A percentile compares a stretch with the other conserved stretches of the same genome.
Conservation (phyloP, 75 land plant species). For the Adiantum capillusveneris region DNA sequence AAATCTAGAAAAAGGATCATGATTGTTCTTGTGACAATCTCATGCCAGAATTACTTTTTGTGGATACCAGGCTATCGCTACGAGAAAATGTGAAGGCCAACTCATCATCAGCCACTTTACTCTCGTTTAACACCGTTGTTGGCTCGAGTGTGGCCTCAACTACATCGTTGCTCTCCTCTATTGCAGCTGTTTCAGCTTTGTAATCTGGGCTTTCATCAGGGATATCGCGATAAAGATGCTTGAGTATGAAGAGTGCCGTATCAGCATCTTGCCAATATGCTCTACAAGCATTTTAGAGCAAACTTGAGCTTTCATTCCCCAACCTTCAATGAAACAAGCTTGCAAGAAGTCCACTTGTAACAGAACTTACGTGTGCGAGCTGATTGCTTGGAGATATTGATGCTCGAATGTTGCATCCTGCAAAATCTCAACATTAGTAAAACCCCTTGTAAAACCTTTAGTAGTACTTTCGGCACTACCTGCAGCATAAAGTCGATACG, state of each 20-base stretch:
- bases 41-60: too few relatives aligned
- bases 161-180: too few relatives aligned
- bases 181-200: background rate
- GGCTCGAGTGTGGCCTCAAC: background rate
- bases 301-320: too few relatives aligned
- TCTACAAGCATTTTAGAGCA: too few relatives aligned
- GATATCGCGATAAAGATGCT: conserved; percentile 82
- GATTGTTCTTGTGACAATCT: too few relatives aligned
- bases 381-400: conserved; percentile 73
- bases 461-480: conserved; percentile 17
- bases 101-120: too few relatives aligned
- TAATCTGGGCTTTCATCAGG: conserved; percentile 46
- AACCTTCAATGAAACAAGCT: too few relatives aligned
- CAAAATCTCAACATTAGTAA: conserved; percentile 4
- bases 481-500: conserved; percentile 87
- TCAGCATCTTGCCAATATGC: conserved; percentile 97
- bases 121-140: too few relatives aligned
- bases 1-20: too few relatives aligned
- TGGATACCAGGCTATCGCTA: too few relatives aligned
- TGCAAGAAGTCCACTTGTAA: background rate
- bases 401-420: conserved; percentile 96
- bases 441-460: background rate
- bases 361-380: conserved; percentile 95
- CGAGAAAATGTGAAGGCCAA: too few relatives aligned
- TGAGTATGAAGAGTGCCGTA: conserved; percentile 95